Conservation (phyloP, 495 filamentous ascomycete species). For the Neurospora sp. region DNA sequence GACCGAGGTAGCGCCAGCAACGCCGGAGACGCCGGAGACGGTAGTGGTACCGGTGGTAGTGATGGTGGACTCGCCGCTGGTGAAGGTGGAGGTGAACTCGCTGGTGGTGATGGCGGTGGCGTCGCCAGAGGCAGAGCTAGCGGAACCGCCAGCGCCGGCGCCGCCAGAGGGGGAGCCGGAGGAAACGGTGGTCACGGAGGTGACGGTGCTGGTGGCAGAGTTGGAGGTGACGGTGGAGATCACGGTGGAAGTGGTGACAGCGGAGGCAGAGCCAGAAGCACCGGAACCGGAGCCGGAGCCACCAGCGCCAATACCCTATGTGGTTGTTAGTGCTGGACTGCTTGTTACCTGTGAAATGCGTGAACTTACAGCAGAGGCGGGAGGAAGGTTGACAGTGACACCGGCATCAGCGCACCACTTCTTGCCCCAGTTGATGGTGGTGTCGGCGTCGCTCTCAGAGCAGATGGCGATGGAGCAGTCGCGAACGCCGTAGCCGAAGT, state of each 20-base stretch:
- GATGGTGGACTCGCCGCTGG: conserved; percentile 8
- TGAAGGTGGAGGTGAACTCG: conserved; percentile 23
- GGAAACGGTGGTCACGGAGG: conserved; percentile 17
- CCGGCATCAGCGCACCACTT: conserved; percentile 21
- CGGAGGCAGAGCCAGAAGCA: neutral
- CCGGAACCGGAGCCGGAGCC: neutral
- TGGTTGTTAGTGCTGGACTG: neutral
- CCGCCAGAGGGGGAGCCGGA: neutral
- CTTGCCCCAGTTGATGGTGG: conserved; percentile 25
- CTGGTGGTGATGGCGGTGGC: conserved; percentile 22
- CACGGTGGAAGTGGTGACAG: conserved; percentile 19
- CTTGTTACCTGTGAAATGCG: neutral
- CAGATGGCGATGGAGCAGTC: conserved; percentile 70
- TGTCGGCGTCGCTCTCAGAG: conserved; percentile 20
- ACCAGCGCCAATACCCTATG: neutral
- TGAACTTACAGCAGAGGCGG: conserved; percentile 16
- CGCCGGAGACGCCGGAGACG: conserved; percentile 10
- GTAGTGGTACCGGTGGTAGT: conserved; percentile 18
- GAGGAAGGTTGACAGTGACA: conserved; percentile 11
- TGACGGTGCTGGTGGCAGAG: conserved; percentile 14
- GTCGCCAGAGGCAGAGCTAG: conserved; percentile 11
- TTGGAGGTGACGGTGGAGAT: conserved; percentile 22
- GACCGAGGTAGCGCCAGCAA: conserved; percentile 8
- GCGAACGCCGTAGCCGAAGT: conserved; percentile 68
- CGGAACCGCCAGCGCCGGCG: conserved; percentile 2